Percentiles rank a stretch among this genome's conserved stretches.
These are phyloP conservation scores for Pleurotus djamor DNA, from an alignment of 768 basidiomycete genomes.

Conservation along the genomic window DNA sequence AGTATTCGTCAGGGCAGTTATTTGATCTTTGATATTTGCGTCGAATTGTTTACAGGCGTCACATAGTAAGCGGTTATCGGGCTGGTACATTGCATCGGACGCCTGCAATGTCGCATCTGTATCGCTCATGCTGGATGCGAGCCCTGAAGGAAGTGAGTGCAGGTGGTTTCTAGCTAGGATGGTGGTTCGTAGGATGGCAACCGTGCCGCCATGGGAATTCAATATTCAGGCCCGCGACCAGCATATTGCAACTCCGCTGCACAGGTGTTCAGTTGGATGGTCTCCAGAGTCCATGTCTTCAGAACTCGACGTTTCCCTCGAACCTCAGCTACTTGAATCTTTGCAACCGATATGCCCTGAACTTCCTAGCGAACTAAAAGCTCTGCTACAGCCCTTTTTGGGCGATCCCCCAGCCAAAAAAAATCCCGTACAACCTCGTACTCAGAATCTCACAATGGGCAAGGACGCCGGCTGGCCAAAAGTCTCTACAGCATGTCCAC, in stretches of 20 bases:
- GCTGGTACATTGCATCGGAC: constrained; percentile 6
- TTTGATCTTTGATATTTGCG: constrained; percentile 28
- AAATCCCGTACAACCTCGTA: constrained; percentile 64
- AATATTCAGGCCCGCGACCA: neutral
- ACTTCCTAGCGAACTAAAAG: constrained; percentile 42
- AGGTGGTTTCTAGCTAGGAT: neutral
- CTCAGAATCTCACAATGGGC: constrained; percentile 67
- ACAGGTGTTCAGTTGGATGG: neutral
- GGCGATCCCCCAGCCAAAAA: constrained; percentile 29
- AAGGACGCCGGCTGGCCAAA: constrained; percentile 46
- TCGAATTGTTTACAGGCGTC: constrained; percentile 41
- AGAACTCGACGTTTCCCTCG: constrained; percentile 63
- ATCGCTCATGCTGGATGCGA: neutral
- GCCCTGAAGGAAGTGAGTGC: neutral
- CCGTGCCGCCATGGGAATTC: neutral
- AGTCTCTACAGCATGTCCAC: constrained; percentile 29
- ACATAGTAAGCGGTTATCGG: constrained; percentile 31
- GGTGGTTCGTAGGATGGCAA: too few relatives aligned
- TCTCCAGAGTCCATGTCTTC: constrained; percentile 6
- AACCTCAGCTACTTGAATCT: constrained; percentile 53
- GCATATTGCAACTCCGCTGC: neutral
- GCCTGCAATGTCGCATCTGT: neutral
- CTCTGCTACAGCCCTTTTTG: constrained; percentile 38
- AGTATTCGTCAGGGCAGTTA: constrained; percentile 26
- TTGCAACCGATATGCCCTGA: constrained; percentile 43